These are phyloP conservation scores for Poa pratensis DNA, from an alignment of 176 grass and related monocot species.

Conservation along the genomic window DNA sequence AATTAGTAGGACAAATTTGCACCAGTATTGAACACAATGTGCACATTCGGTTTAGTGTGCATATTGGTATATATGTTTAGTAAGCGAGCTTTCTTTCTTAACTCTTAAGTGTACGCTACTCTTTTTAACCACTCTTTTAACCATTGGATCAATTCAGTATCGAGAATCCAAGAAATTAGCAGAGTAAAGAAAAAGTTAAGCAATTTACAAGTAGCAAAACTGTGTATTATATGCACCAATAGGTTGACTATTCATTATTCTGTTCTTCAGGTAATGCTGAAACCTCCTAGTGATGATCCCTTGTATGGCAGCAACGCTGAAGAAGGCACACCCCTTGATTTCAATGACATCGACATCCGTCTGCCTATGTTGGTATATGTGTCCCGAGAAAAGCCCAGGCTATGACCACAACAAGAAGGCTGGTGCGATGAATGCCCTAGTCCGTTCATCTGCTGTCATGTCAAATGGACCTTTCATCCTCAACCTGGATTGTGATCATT, in stretches of 20 bases:
- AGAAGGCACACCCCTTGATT: conserved; percentile 76
- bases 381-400: conserved; percentile 91
- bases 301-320: conserved; percentile 59
- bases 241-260: neutral
- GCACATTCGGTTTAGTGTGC: neutral
- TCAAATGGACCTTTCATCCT: conserved; percentile 99
- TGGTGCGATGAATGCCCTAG: conserved; percentile 96
- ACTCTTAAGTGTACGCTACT: neutral
- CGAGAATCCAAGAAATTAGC: neutral
- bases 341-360: conserved; percentile 85
- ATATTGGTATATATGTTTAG: neutral
- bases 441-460: conserved; percentile 93
- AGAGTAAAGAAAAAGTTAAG: neutral
- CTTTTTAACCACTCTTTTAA: neutral
- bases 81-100: neutral
- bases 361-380: conserved; percentile 91
- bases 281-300: conserved; percentile 87
- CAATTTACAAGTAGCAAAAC: neutral
- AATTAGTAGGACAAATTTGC: neutral
- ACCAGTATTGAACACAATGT: neutral
- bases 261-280: conserved; percentile 87
- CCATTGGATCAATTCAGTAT: neutral
- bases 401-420: conserved; percentile 99
- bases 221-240: neutral
- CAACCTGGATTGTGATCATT: conserved; percentile 97